Base-by-base conservation (phyloP, 2,329 filamentous ascomycete species). In the Dactylonectria macrodidyma region DNA sequence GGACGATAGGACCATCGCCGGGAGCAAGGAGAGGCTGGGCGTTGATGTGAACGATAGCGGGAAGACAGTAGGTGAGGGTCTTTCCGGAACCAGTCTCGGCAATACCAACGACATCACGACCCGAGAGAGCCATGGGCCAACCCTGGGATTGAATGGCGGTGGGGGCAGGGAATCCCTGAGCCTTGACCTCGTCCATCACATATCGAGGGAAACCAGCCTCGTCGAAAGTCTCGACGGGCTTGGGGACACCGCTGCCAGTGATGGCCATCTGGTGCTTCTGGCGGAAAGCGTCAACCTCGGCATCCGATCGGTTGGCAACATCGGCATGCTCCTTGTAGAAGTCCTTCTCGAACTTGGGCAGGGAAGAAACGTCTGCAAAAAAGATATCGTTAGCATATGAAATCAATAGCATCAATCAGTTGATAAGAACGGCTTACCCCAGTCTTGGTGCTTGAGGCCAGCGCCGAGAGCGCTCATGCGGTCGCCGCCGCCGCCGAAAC, bases 81-180 rank as follows among this genome's bases (percentile, higher is more conserved):
- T 99, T 99, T 88, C 96, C 96, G 73, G 96, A 99, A 82, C 96
- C 96, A 67, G 96, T 99, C 88, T 99, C 96, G 78, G 96, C 96
- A 85, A 99, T 97, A 91, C 96, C 96, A 78, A 98, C 95, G 68
- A 98, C 95, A 81, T 99, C 96, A 76, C 96, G 95, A 85, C 96
- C 96, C 75, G 95, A 97, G 59, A 99, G 91, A 79, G 96, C 95
- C 96, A 98, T 98, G 71, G 96, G 96, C 96, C 96, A 98, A 71
- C 96, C 96, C 82, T 98, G 96, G 19, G 95, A 97, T 84, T 99
- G 96, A 82, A 99, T 98, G 71, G 96, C 92, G 48, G 96, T 99
- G 46, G 96, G 96, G 62, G 92, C 92, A 70, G 93, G 90, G 84
- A 99, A 99, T 51, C 96, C 96, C 84, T 98, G 95, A 26, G 95